A percentile compares a stretch with the other conserved stretches of the same genome.
phyloP scores from a whole-genome alignment of 306 rosid genomes.

The Quercus alba region DNA sequence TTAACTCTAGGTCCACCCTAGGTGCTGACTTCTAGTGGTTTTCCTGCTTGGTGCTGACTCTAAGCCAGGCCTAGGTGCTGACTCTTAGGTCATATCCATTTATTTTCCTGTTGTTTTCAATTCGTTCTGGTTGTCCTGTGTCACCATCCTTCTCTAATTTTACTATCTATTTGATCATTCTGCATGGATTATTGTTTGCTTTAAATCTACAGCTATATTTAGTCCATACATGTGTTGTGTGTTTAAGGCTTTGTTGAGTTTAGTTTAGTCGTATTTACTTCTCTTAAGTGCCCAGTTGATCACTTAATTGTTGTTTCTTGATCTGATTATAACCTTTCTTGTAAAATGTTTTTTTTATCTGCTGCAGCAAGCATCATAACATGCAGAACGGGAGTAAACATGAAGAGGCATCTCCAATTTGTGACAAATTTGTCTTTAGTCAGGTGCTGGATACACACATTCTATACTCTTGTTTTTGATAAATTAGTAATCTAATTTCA shows the following conservation, averaged over 20 bases:
- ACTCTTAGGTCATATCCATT: too few species aligned
- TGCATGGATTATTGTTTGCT: background rate
- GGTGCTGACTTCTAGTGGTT: too few species aligned
- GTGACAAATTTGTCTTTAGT: constrained; percentile 76
- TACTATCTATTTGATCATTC: background rate
- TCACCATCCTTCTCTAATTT: background rate
- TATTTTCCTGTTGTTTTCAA: too few species aligned
- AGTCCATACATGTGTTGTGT: background rate
- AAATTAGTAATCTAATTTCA: too few species aligned
- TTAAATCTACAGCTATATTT: background rate
- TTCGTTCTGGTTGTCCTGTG: too few species aligned
- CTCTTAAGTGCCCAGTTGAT: background rate
- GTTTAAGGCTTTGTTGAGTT: background rate
- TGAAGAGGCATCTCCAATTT: constrained; percentile 57
- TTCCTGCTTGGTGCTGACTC: too few species aligned
- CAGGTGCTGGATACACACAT: constrained; percentile 49
- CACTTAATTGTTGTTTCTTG: background rate
- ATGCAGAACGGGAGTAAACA: constrained; percentile 67
- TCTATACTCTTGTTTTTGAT: background rate
- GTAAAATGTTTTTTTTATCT: constrained; percentile 12
- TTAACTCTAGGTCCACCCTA: too few species aligned
- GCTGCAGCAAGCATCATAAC: constrained; percentile 63
- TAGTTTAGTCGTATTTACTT: background rate
- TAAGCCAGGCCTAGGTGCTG: too few species aligned
- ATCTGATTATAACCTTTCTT: constrained; percentile 11